Conservation (phyloP, 345 rosid genomes). For the Pugionium dolabratum region DNA sequence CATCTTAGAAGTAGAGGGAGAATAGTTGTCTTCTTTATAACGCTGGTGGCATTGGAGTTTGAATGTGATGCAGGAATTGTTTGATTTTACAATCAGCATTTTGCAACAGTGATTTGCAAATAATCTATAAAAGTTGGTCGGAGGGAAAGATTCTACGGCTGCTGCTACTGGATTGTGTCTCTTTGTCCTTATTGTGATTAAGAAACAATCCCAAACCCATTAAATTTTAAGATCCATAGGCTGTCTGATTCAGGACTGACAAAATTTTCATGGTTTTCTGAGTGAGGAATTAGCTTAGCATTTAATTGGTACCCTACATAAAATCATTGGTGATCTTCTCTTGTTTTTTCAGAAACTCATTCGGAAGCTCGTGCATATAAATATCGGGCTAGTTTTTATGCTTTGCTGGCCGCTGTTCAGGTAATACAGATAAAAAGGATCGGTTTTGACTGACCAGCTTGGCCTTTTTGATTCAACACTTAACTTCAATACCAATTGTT, state of each 20-base stretch:
- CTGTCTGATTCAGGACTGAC: not conserved
- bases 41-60: slow-evolving; percentile 13
- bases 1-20: slow-evolving; percentile 8
- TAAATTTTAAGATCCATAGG: not conserved
- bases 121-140: not conserved
- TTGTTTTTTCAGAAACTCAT: slow-evolving; percentile 36
- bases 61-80: not conserved
- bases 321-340: slow-evolving; percentile 2
- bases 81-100: not conserved
- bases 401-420: slow-evolving; percentile 59
- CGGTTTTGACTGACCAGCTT: not conserved
- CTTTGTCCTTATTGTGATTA: slow-evolving; percentile 7
- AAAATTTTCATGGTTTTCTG: not conserved
- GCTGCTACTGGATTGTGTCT: not conserved
- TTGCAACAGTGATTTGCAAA: slow-evolving; percentile 4
- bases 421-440: not conserved
- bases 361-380: slow-evolving; percentile 78
- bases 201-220: too few relatives aligned
- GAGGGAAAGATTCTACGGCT: not conserved
- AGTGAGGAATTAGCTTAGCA: not conserved
- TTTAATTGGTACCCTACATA: not conserved
- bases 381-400: slow-evolving; percentile 81
- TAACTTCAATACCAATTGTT: slow-evolving; percentile 21
- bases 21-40: not conserved
- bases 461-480: slow-evolving; percentile 2